These are phyloP conservation scores for Hymenoscyphus repandus DNA, from an alignment of 2,329 filamentous ascomycete species.

Conservation along the genomic window DNA sequence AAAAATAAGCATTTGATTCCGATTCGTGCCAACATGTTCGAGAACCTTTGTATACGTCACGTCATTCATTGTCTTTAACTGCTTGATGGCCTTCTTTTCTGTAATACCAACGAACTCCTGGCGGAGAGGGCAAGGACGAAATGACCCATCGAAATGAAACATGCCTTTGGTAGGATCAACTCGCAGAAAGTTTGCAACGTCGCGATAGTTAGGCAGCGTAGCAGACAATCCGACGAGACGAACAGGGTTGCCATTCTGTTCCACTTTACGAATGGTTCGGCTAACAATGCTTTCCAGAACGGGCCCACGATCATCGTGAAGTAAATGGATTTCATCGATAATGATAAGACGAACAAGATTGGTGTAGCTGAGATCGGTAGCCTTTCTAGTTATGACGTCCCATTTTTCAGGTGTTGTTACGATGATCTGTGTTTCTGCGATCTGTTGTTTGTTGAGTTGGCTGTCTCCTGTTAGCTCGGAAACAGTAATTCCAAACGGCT, in stretches of 20 bases:
- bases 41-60: slow-evolving; percentile 97
- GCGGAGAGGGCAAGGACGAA: slow-evolving; percentile 85
- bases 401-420: slow-evolving; percentile 98
- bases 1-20: slow-evolving; percentile 98
- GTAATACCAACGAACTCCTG: slow-evolving; percentile 98
- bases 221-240: slow-evolving; percentile 89
- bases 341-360: slow-evolving; percentile 94
- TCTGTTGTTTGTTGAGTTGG: slow-evolving; percentile 97
- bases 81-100: slow-evolving; percentile 97
- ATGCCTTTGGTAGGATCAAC: slow-evolving; percentile 80
- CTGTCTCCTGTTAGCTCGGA: slow-evolving; percentile 96
- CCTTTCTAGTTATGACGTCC: slow-evolving; percentile 98
- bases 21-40: slow-evolving; percentile 87
- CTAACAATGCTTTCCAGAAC: slow-evolving; percentile 96
- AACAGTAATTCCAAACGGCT: slow-evolving; percentile 86
- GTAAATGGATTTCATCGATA: slow-evolving; percentile 95
- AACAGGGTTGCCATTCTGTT: slow-evolving; percentile 90
- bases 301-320: slow-evolving; percentile 95
- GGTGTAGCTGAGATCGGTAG: slow-evolving; percentile 93
- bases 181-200: slow-evolving; percentile 91
- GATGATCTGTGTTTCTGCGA: slow-evolving; percentile 95
- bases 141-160: slow-evolving; percentile 95
- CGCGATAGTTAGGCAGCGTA: slow-evolving; percentile 91
- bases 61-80: slow-evolving; percentile 98
- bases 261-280: slow-evolving; percentile 84